phyloP scores from a whole-genome alignment of 1,284 basidiomycete genomes.

The Takashimella tepidaria region DNA sequence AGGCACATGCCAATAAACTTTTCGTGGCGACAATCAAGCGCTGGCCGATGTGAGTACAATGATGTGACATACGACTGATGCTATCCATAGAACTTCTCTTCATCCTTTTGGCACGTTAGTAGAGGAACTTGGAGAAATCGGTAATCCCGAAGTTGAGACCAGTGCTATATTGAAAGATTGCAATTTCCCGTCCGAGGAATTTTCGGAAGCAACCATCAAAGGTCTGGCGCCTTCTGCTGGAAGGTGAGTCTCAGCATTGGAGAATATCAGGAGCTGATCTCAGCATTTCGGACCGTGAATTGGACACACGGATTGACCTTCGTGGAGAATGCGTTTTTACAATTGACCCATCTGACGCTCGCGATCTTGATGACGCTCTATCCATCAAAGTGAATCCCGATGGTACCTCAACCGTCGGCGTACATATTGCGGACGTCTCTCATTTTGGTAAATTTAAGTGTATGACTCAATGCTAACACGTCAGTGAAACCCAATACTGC shows the following conservation, averaged over 20 bases:
- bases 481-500: slow-evolving; percentile 87
- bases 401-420: slow-evolving; percentile 82
- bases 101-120: slow-evolving; percentile 99
- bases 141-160: slow-evolving; percentile 95
- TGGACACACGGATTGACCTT: slow-evolving; percentile 79
- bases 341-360: slow-evolving; percentile 83
- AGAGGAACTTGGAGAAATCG: slow-evolving; percentile 97
- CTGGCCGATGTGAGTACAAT: slow-evolving; percentile 54
- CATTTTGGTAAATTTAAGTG: slow-evolving; percentile 59
- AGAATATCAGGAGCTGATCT: slow-evolving; percentile 2
- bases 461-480: slow-evolving; percentile 5
- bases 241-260: slow-evolving; percentile 63
- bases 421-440: slow-evolving; percentile 94
- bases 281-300: slow-evolving; percentile 86
- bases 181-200: slow-evolving; percentile 94
- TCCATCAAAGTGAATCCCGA: slow-evolving; percentile 84
- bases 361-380: slow-evolving; percentile 91
- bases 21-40: slow-evolving; percentile 99
- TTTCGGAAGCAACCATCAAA: slow-evolving; percentile 87
- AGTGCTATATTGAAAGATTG: slow-evolving; percentile 96
- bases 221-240: slow-evolving; percentile 92
- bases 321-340: slow-evolving; percentile 82
- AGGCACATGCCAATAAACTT: slow-evolving; percentile 80
- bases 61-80: no score
- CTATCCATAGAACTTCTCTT: slow-evolving; percentile 87